Evolutionary conservation across 2,329 filamentous ascomycete genomes (phyloP).

Genomic region (Rachicladosporium sp.): DNA sequence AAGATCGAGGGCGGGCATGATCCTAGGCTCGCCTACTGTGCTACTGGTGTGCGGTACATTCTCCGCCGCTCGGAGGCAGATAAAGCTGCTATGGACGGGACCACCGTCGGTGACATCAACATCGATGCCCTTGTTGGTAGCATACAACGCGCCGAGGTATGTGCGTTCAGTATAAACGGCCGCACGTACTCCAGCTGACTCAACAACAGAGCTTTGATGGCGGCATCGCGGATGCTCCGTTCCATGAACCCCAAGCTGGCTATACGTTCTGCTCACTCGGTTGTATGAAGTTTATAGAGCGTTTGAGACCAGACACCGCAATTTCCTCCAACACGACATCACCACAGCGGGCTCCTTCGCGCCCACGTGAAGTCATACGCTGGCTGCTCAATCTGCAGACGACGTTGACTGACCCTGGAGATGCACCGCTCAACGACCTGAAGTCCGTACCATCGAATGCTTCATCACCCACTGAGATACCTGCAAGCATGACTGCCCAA

Average conservation of each 20-base stretch:
- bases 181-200: constrained; percentile 1
- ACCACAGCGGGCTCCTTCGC: constrained; percentile 19
- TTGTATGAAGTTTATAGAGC: constrained; percentile 62
- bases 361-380: constrained; percentile 28
- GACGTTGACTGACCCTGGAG: constrained; percentile 26
- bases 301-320: constrained; percentile 30
- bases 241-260: constrained; percentile 77
- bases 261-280: constrained; percentile 83
- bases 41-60: constrained; percentile 70
- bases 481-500: too few species aligned
- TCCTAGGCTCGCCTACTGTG: constrained; percentile 79
- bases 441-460: background rate
- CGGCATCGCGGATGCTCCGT: constrained; percentile 65
- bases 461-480: too few species aligned
- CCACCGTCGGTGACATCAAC: constrained; percentile 59
- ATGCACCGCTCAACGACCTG: constrained; percentile 11
- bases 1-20: constrained; percentile 67
- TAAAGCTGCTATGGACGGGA: constrained; percentile 39
- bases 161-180: too few species aligned
- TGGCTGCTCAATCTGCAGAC: constrained; percentile 40
- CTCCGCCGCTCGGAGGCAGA: constrained; percentile 43
- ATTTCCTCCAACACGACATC: constrained; percentile 1
- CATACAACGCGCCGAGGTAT: constrained; percentile 48
- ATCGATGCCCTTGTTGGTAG: constrained; percentile 57
- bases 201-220: constrained; percentile 65